Conservation (phyloP, 352 stramenopile species). For the Phytophthora constricta region DNA sequence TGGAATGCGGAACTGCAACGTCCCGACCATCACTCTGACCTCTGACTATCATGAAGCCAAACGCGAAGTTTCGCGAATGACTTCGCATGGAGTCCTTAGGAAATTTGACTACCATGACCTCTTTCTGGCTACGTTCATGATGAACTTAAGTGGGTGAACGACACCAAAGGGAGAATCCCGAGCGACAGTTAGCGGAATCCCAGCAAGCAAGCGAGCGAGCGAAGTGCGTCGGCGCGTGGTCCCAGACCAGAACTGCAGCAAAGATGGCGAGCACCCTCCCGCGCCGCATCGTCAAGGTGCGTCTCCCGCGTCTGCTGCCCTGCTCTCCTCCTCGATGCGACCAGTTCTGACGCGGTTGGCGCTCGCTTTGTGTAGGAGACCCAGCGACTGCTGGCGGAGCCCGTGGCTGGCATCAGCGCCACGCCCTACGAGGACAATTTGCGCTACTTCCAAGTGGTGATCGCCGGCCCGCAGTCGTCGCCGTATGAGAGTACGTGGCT, state of each 20-base stretch:
- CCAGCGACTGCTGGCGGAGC: slow-evolving; percentile 94
- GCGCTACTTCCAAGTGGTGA: slow-evolving; percentile 98
- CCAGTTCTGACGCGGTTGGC: too few relatives aligned
- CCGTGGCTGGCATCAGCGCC: slow-evolving; percentile 96
- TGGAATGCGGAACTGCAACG: slow-evolving; percentile 71
- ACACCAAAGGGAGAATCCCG: slow-evolving; percentile 5
- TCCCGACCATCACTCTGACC: slow-evolving; percentile 1
- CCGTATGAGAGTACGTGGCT: slow-evolving; percentile 92
- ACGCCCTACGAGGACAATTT: slow-evolving; percentile 98
- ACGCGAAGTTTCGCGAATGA: slow-evolving; percentile 14
- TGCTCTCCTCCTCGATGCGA: neutral
- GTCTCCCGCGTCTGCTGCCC: neutral
- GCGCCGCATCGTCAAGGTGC: slow-evolving; percentile 79
- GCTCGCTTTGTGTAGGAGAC: slow-evolving; percentile 92
- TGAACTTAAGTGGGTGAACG: too few relatives aligned
- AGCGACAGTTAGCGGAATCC: slow-evolving; percentile 25
- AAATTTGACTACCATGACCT: neutral
- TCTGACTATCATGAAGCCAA: too few relatives aligned
- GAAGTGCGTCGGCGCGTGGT: slow-evolving; percentile 5
- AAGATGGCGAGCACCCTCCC: slow-evolving; percentile 68
- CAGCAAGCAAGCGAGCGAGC: slow-evolving; percentile 5
- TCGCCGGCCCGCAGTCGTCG: slow-evolving; percentile 95
- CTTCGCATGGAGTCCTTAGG: too few relatives aligned
- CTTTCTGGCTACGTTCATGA: too few relatives aligned
- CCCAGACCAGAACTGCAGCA: slow-evolving; percentile 16